These are phyloP conservation scores for Soucietia sequanensis DNA, from an alignment of 805 yeast genomes.

Conservation along the genomic window DNA sequence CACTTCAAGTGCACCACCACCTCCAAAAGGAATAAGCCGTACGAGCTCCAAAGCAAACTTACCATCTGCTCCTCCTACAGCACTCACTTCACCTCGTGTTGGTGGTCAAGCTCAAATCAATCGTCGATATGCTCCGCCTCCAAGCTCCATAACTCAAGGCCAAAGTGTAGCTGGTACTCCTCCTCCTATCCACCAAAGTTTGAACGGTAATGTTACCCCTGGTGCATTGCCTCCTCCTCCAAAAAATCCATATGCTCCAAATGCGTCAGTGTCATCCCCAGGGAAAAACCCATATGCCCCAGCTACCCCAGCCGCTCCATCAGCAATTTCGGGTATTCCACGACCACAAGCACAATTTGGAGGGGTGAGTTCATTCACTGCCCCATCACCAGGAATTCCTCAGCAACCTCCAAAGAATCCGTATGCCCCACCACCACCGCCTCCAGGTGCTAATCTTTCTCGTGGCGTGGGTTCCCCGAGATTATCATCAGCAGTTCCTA, in stretches of 20 bases:
- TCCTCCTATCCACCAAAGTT: slow-evolving; percentile 26
- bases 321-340: slow-evolving; percentile 12
- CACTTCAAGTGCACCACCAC: slow-evolving; percentile 29
- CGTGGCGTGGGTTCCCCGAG: slow-evolving; percentile 9
- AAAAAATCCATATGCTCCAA: slow-evolving; percentile 29
- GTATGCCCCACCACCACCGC: slow-evolving; percentile 32
- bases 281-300: slow-evolving; percentile 28
- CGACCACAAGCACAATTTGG: slow-evolving; percentile 10
- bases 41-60: slow-evolving; percentile 20
- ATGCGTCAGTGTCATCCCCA: slow-evolving; percentile 17
- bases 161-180: slow-evolving; percentile 18
- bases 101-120: slow-evolving; percentile 19
- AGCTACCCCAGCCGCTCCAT: slow-evolving; percentile 9
- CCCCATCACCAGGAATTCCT: slow-evolving; percentile 3
- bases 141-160: slow-evolving; percentile 13
- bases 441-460: slow-evolving; percentile 2
- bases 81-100: slow-evolving; percentile 15
- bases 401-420: slow-evolving; percentile 21
- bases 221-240: slow-evolving; percentile 27
- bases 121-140: slow-evolving; percentile 37
- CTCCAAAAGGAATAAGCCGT: slow-evolving; percentile 27
- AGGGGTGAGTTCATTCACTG: slow-evolving; percentile 11
- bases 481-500: slow-evolving; percentile 4
- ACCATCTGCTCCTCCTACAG: slow-evolving; percentile 8
- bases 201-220: slow-evolving; percentile 6